phyloP scores from a whole-genome alignment of 1,284 basidiomycete genomes.

The Moesziomyces aphidis region DNA sequence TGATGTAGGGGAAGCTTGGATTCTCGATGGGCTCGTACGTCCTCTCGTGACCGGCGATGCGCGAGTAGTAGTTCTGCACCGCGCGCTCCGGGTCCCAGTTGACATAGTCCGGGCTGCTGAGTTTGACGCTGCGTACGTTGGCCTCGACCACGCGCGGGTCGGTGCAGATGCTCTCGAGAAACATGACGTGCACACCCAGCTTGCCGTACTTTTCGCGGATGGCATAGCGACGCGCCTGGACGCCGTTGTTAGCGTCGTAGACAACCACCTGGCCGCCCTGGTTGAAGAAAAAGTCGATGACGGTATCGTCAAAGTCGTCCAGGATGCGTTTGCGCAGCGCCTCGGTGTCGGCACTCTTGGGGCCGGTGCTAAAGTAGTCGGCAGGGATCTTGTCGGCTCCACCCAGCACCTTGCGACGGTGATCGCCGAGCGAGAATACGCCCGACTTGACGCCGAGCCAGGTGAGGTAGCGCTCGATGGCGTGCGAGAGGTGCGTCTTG shows the following conservation, averaged over 20 bases:
- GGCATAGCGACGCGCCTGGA: conserved; percentile 75
- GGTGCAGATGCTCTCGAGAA: conserved; percentile 75
- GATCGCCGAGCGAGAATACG: conserved; percentile 94
- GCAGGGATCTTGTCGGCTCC: conserved; percentile 85
- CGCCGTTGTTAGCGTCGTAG: conserved; percentile 98
- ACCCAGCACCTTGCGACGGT: conserved; percentile 88
- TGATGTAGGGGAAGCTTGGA: conserved; percentile 85
- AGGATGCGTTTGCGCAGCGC: conserved; percentile 80
- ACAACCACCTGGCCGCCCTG: conserved; percentile 91
- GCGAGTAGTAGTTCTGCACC: conserved; percentile 86
- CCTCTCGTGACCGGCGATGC: conserved; percentile 88
- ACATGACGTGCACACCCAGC: conserved; percentile 89
- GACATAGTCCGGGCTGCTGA: conserved; percentile 89
- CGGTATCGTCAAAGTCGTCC: conserved; percentile 84
- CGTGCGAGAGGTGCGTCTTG: conserved; percentile 95
- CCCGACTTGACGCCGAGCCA: conserved; percentile 98
- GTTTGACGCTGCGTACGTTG: conserved; percentile 96
- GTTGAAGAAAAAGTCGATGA: conserved; percentile 87
- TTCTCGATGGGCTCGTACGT: conserved; percentile 86
- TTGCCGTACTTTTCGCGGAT: conserved; percentile 81
- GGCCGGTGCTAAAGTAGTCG: conserved; percentile 84
- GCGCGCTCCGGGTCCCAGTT: conserved; percentile 92
- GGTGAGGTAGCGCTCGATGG: conserved; percentile 92
- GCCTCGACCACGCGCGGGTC: conserved; percentile 86
- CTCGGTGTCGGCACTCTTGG: conserved; percentile 75